A percentile compares a stretch with the other conserved stretches of the same genome.
Evolutionary conservation across 192 early-diverging fungal species (phyloP).

Genomic region (Coemansia sp.): DNA sequence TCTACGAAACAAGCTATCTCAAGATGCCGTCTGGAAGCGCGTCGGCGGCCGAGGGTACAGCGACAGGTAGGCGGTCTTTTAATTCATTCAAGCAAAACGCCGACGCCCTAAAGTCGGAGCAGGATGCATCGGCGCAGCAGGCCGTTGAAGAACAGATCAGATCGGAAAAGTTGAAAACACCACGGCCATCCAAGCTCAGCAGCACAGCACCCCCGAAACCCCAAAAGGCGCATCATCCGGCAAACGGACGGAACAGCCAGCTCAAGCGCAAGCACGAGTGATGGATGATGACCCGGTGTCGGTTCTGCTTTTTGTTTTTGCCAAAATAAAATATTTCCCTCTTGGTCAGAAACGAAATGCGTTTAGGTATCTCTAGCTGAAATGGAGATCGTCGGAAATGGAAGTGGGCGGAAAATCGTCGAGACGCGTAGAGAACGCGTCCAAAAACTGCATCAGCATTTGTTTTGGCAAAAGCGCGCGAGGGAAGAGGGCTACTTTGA

Average conservation of each 20-base stretch:
- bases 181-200: not conserved
- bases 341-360: not conserved
- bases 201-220: not conserved
- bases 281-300: too few relatives aligned
- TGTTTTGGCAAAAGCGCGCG: not conserved
- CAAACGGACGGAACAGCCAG: constrained; percentile 22
- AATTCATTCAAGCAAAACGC: constrained; percentile 36
- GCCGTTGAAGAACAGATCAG: constrained; percentile 2
- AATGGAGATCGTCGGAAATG: too few relatives aligned
- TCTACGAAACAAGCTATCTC: constrained; percentile 49
- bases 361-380: too few relatives aligned
- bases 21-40: constrained; percentile 34
- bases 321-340: not conserved
- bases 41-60: constrained; percentile 1
- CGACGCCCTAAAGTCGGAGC: constrained; percentile 23
- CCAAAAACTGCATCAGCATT: not conserved
- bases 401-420: not conserved
- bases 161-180: not conserved
- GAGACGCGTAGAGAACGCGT: not conserved
- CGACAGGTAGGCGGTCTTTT: constrained; percentile 31
- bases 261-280: constrained; percentile 35
- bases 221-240: constrained; percentile 4
- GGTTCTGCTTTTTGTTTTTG: not conserved
- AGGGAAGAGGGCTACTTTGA: not conserved
- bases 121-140: constrained; percentile 1